These are phyloP conservation scores for Aspergillus hortae DNA, from an alignment of 2,329 filamentous ascomycete genomes.

Conservation along the genomic window DNA sequence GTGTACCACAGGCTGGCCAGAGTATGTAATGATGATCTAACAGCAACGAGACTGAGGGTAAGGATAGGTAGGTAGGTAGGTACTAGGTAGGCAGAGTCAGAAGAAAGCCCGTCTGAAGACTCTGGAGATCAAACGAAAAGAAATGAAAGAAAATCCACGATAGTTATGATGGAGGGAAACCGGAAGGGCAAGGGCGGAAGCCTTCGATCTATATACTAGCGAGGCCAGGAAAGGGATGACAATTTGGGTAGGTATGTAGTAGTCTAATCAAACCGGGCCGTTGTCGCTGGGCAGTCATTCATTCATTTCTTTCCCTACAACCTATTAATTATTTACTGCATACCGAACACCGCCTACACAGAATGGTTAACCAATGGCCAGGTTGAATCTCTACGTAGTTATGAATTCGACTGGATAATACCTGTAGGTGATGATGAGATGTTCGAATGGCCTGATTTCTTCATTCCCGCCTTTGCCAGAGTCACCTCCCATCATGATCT, in stretches of 20 bases:
- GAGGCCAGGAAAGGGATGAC: constrained; percentile 16
- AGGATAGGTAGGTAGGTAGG: constrained; percentile 5
- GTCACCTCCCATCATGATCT: not conserved
- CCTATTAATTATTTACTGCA: not conserved
- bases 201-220: constrained; percentile 17
- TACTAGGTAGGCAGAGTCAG: not conserved
- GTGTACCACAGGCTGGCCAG: not conserved
- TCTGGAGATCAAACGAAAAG: not conserved
- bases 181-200: constrained; percentile 5
- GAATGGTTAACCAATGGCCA: not conserved
- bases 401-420: not conserved
- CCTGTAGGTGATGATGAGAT: not conserved
- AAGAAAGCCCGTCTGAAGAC: not conserved
- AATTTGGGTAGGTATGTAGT: constrained; percentile 11
- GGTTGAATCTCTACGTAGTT: constrained; percentile 1
- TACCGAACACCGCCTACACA: too few relatives aligned
- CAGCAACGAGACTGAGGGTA: constrained; percentile 9
- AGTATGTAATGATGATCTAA: constrained; percentile 18
- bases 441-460: not conserved
- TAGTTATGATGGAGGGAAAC: not conserved
- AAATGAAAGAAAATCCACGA: not conserved
- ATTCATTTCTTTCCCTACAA: not conserved
- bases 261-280: constrained; percentile 15
- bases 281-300: constrained; percentile 13
- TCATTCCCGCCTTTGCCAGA: not conserved